These are phyloP conservation scores for Hymenotorrendiella dingleyae DNA, from an alignment of 2,329 filamentous ascomycete species.

Conservation along the genomic window DNA sequence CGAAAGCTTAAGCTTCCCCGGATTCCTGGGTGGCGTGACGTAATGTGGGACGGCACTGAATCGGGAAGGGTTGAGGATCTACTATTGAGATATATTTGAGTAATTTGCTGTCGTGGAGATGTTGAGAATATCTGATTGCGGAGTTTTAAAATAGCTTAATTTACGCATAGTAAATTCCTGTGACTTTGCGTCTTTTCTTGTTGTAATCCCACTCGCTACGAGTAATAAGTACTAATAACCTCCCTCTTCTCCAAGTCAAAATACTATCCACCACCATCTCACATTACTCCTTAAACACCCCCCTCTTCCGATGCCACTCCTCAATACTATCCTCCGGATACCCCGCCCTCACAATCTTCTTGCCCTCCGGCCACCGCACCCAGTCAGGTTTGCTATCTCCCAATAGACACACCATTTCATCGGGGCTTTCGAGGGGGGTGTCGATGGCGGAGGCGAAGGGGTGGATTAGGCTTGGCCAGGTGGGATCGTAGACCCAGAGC, in stretches of 20 bases:
- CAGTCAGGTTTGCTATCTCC: slow-evolving; percentile 38
- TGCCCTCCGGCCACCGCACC: slow-evolving; percentile 42
- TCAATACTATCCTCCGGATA: slow-evolving; percentile 38
- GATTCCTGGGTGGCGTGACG: too few relatives aligned
- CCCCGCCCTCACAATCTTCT: slow-evolving; percentile 36
- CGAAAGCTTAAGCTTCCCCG: too few relatives aligned
- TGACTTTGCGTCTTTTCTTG: too few relatives aligned
- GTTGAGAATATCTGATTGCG: too few relatives aligned
- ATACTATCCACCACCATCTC: background rate
- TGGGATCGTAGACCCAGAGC: slow-evolving; percentile 41
- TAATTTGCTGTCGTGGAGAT: too few relatives aligned
- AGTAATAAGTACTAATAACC: too few relatives aligned
- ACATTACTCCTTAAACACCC: slow-evolving; percentile 15
- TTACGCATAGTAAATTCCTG: too few relatives aligned
- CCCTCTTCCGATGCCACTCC: slow-evolving; percentile 40
- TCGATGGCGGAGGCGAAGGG: slow-evolving; percentile 45
- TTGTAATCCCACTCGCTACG: too few relatives aligned
- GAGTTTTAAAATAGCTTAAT: too few relatives aligned
- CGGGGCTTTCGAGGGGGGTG: slow-evolving; percentile 37
- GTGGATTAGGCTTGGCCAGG: slow-evolving; percentile 43
- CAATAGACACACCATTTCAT: slow-evolving; percentile 42
- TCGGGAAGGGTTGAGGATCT: too few relatives aligned
- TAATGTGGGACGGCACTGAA: too few relatives aligned
- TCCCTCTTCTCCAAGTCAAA: background rate
- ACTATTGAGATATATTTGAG: too few relatives aligned